Evolutionary conservation across 2,329 filamentous ascomycete species (phyloP).

Genomic region (Teratosphaeria pseudoeucalypti): DNA sequence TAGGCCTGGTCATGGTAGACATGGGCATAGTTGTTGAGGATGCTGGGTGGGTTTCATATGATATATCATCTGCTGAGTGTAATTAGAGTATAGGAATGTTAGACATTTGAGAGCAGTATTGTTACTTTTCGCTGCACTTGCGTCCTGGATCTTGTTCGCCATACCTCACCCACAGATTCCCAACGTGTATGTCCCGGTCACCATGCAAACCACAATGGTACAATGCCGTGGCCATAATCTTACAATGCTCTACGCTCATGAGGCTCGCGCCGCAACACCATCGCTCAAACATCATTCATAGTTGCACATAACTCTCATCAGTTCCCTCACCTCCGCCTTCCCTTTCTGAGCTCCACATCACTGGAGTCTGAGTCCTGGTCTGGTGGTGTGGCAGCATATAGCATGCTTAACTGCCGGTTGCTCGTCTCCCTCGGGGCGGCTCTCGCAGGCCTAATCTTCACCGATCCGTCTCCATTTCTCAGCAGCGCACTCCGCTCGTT

Average conservation of each 20-base stretch:
- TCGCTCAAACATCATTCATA: neutral
- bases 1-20: neutral
- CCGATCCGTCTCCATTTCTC: neutral
- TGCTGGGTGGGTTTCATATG: neutral
- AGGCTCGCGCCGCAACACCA: neutral
- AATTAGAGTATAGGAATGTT: neutral
- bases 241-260: neutral
- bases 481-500: constrained; percentile 5
- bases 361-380: constrained; percentile 14
- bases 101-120: neutral
- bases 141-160: no score
- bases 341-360: neutral
- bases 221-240: neutral
- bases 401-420: constrained; percentile 10
- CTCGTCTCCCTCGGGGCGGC: constrained; percentile 8
- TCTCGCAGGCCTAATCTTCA: neutral
- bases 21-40: neutral
- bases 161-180: neutral
- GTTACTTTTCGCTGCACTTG: no score
- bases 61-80: neutral
- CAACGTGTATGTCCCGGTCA: neutral
- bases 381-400: constrained; percentile 17
- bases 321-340: neutral
- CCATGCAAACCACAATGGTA: neutral
- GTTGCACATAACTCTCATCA: constrained; percentile 1